Conservation (phyloP, 495 filamentous ascomycete species). For the Penicillium psychrofluorescens region DNA sequence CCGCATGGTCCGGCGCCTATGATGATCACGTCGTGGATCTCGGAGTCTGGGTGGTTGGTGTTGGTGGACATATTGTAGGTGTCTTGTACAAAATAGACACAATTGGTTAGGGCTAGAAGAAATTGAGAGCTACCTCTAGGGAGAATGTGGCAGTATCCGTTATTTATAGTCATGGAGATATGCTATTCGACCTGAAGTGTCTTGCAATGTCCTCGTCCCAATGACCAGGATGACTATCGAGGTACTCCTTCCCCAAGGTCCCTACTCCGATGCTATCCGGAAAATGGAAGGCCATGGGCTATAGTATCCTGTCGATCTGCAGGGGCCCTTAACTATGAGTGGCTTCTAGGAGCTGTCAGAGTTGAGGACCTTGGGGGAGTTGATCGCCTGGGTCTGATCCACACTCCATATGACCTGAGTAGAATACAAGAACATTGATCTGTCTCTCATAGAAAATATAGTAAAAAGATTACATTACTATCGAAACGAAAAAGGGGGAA, state of each 20-base stretch:
- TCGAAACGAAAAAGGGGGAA: conserved; percentile 11
- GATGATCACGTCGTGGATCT: conserved; percentile 51
- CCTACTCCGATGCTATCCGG: conserved; percentile 1
- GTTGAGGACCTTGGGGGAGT: conserved; percentile 20
- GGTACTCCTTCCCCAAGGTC: conserved; percentile 35
- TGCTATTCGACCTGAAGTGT: neutral
- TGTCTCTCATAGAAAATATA: neutral
- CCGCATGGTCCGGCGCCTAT: conserved; percentile 59
- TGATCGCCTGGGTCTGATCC: neutral
- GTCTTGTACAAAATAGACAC: too few relatives aligned
- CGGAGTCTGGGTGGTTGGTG: conserved; percentile 4
- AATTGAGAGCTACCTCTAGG: neutral
- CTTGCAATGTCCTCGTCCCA: conserved; percentile 16
- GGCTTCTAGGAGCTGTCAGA: neutral
- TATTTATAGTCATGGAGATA: too few relatives aligned
- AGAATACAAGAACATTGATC: neutral
- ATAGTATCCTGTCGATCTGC: neutral
- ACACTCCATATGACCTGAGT: neutral
- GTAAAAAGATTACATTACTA: conserved; percentile 9
- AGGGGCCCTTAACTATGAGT: neutral
- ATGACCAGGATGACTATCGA: conserved; percentile 11
- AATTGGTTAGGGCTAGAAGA: neutral
- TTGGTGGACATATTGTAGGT: neutral
- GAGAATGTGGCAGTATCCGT: too few relatives aligned
- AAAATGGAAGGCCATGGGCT: too few relatives aligned